Percentiles rank a stretch among this genome's conserved stretches.
Conservation (phyloP, 305 asterid genomes). For the Ilex paraguariensis region DNA sequence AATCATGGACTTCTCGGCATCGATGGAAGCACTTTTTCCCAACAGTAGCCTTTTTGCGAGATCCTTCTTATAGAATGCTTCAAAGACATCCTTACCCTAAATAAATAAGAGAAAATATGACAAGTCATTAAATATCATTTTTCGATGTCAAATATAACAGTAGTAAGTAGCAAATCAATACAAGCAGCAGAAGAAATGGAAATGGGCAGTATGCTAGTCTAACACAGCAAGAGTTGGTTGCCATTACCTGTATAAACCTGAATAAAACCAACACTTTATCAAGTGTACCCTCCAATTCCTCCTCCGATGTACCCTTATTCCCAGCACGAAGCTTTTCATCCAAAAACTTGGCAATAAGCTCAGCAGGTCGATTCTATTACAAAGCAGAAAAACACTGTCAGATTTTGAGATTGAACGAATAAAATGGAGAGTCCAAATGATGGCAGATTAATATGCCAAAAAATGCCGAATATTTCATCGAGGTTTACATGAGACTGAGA, state of each 20-base stretch:
- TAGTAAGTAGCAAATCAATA: background rate
- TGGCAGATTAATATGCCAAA: background rate
- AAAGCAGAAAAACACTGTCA: constrained; percentile 11
- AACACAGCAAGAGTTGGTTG: no score
- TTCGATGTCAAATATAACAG: background rate
- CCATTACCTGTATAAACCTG: constrained; percentile 84
- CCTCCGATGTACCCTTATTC: constrained; percentile 96
- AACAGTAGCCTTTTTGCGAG: constrained; percentile 72
- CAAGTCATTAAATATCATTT: background rate
- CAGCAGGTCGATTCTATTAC: constrained; percentile 93
- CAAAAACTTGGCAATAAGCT: constrained; percentile 89
- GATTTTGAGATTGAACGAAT: constrained; percentile 2
- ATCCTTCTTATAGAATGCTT: constrained; percentile 96
- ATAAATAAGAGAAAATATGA: background rate
- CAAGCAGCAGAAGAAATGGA: background rate
- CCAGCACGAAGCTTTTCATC: constrained; percentile 97
- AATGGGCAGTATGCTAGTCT: no score
- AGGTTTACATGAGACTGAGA: no score
- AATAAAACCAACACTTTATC: constrained; percentile 91
- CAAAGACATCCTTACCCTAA: constrained; percentile 67
- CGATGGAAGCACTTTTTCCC: constrained; percentile 72
- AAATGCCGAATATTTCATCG: no score
- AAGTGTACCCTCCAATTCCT: constrained; percentile 93
- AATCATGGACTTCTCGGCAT: constrained; percentile 96
- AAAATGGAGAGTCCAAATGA: background rate